A percentile compares a stretch with the other conserved stretches of the same genome.
Evolutionary conservation across 352 stramenopile species (phyloP).

Genomic region (Phytophthora syringae): DNA sequence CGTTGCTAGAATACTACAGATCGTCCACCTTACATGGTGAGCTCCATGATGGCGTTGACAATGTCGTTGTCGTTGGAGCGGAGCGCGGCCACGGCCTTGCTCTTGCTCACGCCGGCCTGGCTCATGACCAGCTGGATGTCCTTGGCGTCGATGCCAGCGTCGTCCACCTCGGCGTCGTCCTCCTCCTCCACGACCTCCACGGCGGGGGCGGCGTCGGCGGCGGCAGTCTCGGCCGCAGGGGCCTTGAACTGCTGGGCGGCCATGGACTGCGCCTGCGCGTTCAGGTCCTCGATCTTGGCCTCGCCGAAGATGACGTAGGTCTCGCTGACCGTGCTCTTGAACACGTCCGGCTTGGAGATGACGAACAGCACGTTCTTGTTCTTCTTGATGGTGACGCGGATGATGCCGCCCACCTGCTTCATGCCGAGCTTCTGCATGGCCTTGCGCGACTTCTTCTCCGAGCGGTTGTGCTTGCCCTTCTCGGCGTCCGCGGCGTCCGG

Average conservation of each 20-base stretch:
- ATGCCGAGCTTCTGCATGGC: conserved; percentile 99
- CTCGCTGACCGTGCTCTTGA: conserved; percentile 96
- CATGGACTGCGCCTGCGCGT: conserved; percentile 82
- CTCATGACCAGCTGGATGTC: conserved; percentile 99
- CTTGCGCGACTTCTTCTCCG: conserved; percentile 99
- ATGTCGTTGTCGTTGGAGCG: conserved; percentile 99
- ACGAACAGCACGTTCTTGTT: conserved; percentile 98
- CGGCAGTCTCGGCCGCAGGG: conserved; percentile 52
- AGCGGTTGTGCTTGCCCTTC: conserved; percentile 94
- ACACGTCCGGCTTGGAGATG: conserved; percentile 98
- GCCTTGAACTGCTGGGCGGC: conserved; percentile 95
- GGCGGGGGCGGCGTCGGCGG: conserved; percentile 63
- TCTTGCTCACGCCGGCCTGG: conserved; percentile 91
- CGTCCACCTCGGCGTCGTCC: conserved; percentile 94
- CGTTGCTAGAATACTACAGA: conserved; percentile 34
- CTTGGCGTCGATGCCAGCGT: conserved; percentile 97
- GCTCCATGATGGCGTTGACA: conserved; percentile 99
- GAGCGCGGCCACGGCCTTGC: conserved; percentile 96
- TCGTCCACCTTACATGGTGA: conserved; percentile 97
- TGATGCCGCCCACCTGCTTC: conserved; percentile 95
- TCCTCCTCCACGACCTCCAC: conserved; percentile 57
- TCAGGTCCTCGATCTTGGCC: conserved; percentile 98
- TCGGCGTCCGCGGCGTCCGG: conserved; percentile 69
- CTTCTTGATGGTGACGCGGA: conserved; percentile 98
- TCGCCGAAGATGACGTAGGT: conserved; percentile 99